Evolutionary conservation across 2,329 filamentous ascomycete species (phyloP), one percentile per base, ranked within the genome.

Genomic region (Cryphonectria naterciae): DNA sequence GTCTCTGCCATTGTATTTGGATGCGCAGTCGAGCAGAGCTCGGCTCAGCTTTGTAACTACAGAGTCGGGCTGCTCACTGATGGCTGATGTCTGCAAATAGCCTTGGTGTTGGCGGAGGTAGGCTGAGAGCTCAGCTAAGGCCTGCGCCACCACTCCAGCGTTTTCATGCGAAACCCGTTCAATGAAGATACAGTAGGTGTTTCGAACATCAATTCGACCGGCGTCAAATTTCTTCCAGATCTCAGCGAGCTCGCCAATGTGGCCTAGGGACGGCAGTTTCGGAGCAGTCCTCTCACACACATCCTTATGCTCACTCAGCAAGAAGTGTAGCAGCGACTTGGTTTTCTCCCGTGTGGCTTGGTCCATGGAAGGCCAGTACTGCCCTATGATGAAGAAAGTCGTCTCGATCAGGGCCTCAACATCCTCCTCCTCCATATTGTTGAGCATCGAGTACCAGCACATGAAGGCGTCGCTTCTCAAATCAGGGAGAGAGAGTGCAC

Each of bases 331-430:
- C 74, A 94, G 85, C 22, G 86, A 82, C 71, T 88, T 85, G 3
- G 91, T 91, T 68, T 85, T 84, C 4, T 85, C 77, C 73, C 88
- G 89, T 1, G 91, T 91, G 3, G 84, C 79, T 4, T 86, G 82
- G 32, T 90, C 89, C 69, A 98, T 90, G 0, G 76, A 78, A 5
- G 80, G 74, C 96, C 96, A 99, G 77, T 96, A 91, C 75, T 92
- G 90, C 35, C 92, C 90, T 65, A 98, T 90, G 56, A 97, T 89
- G 68, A 95, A 94, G 75, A 98, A 94, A 0, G 95, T 97, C 70
- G 95, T 94, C 78, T 97, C 94, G 11, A 98, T 84, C 52, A 98
- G 86, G 37, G 89, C 86, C 74, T 92, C 91, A 7, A 97, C 86
- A 77, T 98, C 95, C 35, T 94, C 91, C 70, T 91, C 90, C 13